A percentile compares a stretch with the other conserved stretches of the same genome.
phyloP scores from a whole-genome alignment of 176 grass and related monocot species.

The Paspalum vaginatum region DNA sequence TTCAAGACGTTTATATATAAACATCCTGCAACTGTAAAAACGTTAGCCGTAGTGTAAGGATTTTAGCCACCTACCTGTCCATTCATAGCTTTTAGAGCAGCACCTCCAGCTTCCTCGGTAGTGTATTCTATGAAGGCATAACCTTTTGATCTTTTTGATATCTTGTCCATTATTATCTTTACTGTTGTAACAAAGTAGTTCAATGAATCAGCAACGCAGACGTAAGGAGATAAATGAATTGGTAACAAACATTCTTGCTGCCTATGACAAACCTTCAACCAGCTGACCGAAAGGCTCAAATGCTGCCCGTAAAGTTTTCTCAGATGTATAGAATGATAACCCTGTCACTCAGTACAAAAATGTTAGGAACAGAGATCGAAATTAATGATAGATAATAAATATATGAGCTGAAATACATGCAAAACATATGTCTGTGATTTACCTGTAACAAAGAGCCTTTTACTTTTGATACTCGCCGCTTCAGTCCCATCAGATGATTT shows the following conservation, averaged over 20 bases:
- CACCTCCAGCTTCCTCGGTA: slow-evolving; percentile 84
- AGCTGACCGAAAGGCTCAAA: slow-evolving; percentile 93
- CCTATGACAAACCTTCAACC: slow-evolving; percentile 74
- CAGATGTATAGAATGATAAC: slow-evolving; percentile 91
- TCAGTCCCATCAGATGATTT: slow-evolving; percentile 59
- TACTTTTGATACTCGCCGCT: slow-evolving; percentile 60
- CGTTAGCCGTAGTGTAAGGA: neutral
- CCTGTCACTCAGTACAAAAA: slow-evolving; percentile 47
- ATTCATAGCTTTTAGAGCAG: slow-evolving; percentile 95
- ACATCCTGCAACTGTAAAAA: neutral
- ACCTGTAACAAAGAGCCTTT: slow-evolving; percentile 97
- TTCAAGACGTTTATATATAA: slow-evolving; percentile 5
- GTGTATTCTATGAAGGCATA: slow-evolving; percentile 95
- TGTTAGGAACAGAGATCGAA: slow-evolving; percentile 17
- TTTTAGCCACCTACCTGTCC: slow-evolving; percentile 58
- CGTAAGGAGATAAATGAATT: slow-evolving; percentile 30
- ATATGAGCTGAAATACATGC: slow-evolving; percentile 22
- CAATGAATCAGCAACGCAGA: slow-evolving; percentile 13
- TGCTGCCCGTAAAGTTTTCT: slow-evolving; percentile 78
- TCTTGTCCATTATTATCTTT: slow-evolving; percentile 97
- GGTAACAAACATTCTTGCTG: neutral
- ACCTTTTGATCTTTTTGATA: slow-evolving; percentile 96
- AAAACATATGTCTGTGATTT: slow-evolving; percentile 12
- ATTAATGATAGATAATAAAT: slow-evolving; percentile 34
- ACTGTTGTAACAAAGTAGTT: slow-evolving; percentile 50